Evolutionary conservation across 306 rosid genomes (phyloP).

Genomic region (Clitoria ternatea): DNA sequence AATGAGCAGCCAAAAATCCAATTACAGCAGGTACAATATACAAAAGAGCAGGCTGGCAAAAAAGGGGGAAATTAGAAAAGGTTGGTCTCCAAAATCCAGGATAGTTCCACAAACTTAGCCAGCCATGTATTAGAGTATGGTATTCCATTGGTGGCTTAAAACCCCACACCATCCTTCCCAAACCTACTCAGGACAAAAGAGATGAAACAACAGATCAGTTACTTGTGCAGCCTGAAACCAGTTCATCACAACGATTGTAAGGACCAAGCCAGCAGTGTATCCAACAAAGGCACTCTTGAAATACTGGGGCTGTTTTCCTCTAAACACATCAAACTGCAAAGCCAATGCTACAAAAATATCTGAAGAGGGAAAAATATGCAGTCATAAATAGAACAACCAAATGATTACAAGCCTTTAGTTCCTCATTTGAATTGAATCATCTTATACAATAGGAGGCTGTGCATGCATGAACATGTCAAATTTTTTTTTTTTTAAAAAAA

Average conservation of each 20-base stretch:
- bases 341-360: slow-evolving; percentile 98
- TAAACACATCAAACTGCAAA: slow-evolving; percentile 88
- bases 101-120: too few relatives aligned
- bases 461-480: too few relatives aligned
- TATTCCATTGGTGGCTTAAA: neutral
- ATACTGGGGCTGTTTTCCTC: slow-evolving; percentile 79
- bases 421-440: too few relatives aligned
- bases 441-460: too few relatives aligned
- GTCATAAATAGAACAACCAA: too few relatives aligned
- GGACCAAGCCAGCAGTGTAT: slow-evolving; percentile 72
- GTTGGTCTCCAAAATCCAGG: too few relatives aligned
- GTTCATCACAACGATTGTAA: slow-evolving; percentile 93
- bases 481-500: too few relatives aligned
- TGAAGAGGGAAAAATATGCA: slow-evolving; percentile 25
- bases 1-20: slow-evolving; percentile 95
- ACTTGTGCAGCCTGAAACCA: slow-evolving; percentile 99
- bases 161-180: neutral
- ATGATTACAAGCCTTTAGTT: too few relatives aligned
- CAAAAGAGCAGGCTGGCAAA: slow-evolving; percentile 88
- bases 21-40: slow-evolving; percentile 88
- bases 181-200: neutral
- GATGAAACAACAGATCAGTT: slow-evolving; percentile 30
- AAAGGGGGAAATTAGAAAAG: slow-evolving; percentile 4
- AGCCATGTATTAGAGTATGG: neutral
- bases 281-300: slow-evolving; percentile 94